phyloP scores from a whole-genome alignment of 2,329 filamentous ascomycete genomes.

The Colletotrichum tamarilloi region DNA sequence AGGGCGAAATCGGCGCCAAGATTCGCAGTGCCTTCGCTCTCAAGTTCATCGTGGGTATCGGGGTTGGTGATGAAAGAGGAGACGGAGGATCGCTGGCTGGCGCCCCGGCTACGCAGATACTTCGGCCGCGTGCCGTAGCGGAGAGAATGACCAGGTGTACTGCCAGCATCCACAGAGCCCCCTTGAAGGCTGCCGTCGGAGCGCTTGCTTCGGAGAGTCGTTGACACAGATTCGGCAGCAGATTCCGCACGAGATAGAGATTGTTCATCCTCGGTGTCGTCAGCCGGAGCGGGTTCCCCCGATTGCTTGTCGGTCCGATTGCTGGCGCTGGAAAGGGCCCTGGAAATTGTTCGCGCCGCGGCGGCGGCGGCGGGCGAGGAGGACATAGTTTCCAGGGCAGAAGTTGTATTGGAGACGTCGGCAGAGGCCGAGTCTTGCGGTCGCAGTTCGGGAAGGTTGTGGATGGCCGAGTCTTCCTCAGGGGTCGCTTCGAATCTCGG shows the following conservation, averaged over 20 bases:
- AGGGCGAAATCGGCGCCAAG: constrained; percentile 80
- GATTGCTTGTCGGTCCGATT: constrained; percentile 39
- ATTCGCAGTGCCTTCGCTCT: constrained; percentile 79
- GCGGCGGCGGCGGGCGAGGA: constrained; percentile 69
- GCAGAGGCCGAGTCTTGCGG: constrained; percentile 41
- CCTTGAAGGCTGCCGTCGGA: constrained; percentile 47
- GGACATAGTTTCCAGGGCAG: constrained; percentile 62
- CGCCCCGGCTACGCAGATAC: constrained; percentile 67
- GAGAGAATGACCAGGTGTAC: constrained; percentile 58
- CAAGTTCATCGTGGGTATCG: constrained; percentile 68
- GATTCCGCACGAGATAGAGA: constrained; percentile 45
- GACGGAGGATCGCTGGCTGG: constrained; percentile 69
- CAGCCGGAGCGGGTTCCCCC: constrained; percentile 38
- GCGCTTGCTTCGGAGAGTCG: constrained; percentile 44
- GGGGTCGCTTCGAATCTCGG: constrained; percentile 11
- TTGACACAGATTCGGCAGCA: constrained; percentile 37
- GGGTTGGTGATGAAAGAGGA: constrained; percentile 68
- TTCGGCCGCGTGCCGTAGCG: constrained; percentile 62
- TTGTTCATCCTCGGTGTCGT: constrained; percentile 42
- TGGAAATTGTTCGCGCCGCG: constrained; percentile 63
- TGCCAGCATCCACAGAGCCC: constrained; percentile 55
- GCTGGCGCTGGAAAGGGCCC: constrained; percentile 60
- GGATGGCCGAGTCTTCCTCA: not conserved
- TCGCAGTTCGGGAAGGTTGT: constrained; percentile 28
- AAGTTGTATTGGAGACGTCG: constrained; percentile 57